Evolutionary conservation across 257 asterid genomes (phyloP), one percentile per base, ranked within the genome.

Genomic region (Nicotiana knightiana): DNA sequence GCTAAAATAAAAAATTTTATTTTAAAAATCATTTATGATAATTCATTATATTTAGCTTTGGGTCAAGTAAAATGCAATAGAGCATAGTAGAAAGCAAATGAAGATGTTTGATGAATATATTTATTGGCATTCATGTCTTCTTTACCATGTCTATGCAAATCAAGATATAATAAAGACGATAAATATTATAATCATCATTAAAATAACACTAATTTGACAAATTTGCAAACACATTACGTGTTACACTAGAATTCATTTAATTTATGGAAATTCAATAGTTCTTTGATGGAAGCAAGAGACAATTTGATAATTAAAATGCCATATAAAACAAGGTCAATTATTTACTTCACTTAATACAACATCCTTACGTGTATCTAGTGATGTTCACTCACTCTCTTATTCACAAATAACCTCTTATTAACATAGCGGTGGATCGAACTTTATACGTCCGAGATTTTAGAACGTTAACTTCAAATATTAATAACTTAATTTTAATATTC

Each of bases 281-380:
- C 62, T 48, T 26, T 73, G 62, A 48, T 73, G 0, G 8, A 13
- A 73, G 37, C 63, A 73, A 26, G 12, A 71, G n/a, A 71, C 63
- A 73, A 1, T 73, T 48, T 48, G 43, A 8, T 26, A 73, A 73
- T 51, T 28, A 15, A 73, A 48, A 13, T 73, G 43, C 30, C 9
- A 46, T 70, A 21, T 11, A 43, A 21, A 67, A 39, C 28, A 70
- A 70, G 77, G 58, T 73, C 61, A 73, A 73, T 48, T 37, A 73
- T 26, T 70, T 48, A 73, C 61, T 73, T 73, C 79, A 73, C 62
- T 73, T 73, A 71, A 73, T 48, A 73, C 61, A 46, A 71, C 21
- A 71, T 71, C 59, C 21, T 71, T 71, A 70, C 78, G 59, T 43
- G 59, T 43, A 43, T 21, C 15, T 43, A 70, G 78, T 70, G n/a